Base-by-base conservation (phyloP, 2,329 filamentous ascomycete genomes). In the Rutstroemia sp. region DNA sequence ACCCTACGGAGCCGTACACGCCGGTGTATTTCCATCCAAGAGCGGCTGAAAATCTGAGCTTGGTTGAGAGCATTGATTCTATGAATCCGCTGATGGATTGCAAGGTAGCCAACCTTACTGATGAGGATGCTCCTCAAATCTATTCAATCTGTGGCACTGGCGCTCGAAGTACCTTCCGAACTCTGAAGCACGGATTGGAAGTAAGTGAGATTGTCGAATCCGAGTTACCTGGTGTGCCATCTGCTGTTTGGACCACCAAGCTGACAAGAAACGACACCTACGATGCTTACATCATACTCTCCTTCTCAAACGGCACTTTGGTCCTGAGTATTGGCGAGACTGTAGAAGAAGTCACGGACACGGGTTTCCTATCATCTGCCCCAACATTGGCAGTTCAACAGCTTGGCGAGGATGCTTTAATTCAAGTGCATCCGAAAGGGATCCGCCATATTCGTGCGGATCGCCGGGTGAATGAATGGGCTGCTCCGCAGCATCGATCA, bases 131-230 rank as follows among this genome's bases (percentile, higher is more conserved):
- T 5, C 94, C 94, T 12, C 95, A 99, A 68, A 95, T 99, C 23
- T 99, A 96, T 72, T 87, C 91, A 0, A 83, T 96, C 42, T 95
- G 89, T 68, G 94, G 95, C 9, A 88, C 88, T 57, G 90, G 92
- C 9, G 89, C 92, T 46, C 82, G 89, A 61, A 96, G 92, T 71
- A 87, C 87, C 6, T 96, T 99, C 75, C 83, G 92, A 63, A 95
- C 87, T 48, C 80, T 97, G 54, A 94, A 94, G 69, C 92, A 99
- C 70, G 94, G 92, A 5, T 73, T 99, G 34, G 88, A 95, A 65
- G 92, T 97, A 3, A 89, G 91, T 39, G 92, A 97, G 69, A 94
- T 96, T 57, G 91, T 96, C n/a, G 90, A 94, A 58, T 96, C 92
- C 0, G 89, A 94, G 67, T 76, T 96, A 39, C 92, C 91, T 9